phyloP scores from a whole-genome alignment of 306 rosid species.

The apple (Malus domestica) region ASM211411v1 NC_041799.1:233001-233500 shows the following conservation, averaged over 20 bases:
- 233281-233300: background rate
- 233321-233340: background rate
- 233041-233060: conserved; percentile 40
- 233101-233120: conserved; percentile 70
- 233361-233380: background rate
- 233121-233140: conserved; percentile 59
- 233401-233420: background rate
- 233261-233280: background rate
- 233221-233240: background rate
- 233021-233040: conserved; percentile 18
- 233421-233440: background rate
- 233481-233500: background rate
- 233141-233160: conserved; percentile 74
- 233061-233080: background rate
- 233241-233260: background rate
- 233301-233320: background rate
- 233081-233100: conserved; percentile 20
- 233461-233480: background rate
- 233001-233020: background rate
- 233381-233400: background rate
- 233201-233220: background rate
- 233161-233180: conserved; percentile 85
- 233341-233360: background rate
- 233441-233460: background rate
- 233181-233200: background rate